Base-by-base conservation (phyloP, 495 filamentous ascomycete genomes). In the Articulospora tetracladia region DNA sequence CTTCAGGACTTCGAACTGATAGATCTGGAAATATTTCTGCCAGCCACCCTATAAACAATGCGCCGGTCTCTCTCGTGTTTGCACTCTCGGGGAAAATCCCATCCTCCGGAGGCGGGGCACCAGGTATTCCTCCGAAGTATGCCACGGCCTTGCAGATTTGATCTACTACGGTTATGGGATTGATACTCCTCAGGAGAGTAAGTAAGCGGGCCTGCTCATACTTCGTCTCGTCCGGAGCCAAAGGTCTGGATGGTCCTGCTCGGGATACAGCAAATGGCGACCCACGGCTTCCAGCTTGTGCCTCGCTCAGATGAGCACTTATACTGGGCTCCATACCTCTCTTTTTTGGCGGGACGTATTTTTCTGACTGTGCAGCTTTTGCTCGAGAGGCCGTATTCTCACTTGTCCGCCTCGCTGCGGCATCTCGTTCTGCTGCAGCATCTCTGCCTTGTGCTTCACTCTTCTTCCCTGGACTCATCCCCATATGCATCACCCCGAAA, bases 401-500 rank as follows among this genome's bases (percentile, higher is more conserved):
- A 65, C 81, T 84, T 0, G 78, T 81, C 56, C 79, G 73, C 34
- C 62, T 55, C 26, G 66, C 66, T 24, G 66, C 66, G n/a, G 62
- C 66, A 53, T 68, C 66, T 60, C 80, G 74, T 68, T 82, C 80
- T 19, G 80, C 80, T 39, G 77, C 74, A 24, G 75, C 77, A 66
- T 79, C 78, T 52, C 78, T 76, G 15, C 72, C 75, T 59, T 70
- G 73, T 34, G 65, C 71, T 66, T 74, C 77, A 55, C 67, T 69
- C 56, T 72, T 72, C 54, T 74, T 77, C 24, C 55, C 60, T 28
- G 59, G 55, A 39, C 55, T 60, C 60, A 81, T 73, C 23, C 78
- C 79, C 73, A 84, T 81, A 51, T 80, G 80, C 79, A 83, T 82
- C 25, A 84, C 80, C 12, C 75, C 73, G 63, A 84, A 84, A 61